Base-by-base conservation (phyloP, 2,329 filamentous ascomycete genomes). In the Ceratocystis cacaofunesta region DNA sequence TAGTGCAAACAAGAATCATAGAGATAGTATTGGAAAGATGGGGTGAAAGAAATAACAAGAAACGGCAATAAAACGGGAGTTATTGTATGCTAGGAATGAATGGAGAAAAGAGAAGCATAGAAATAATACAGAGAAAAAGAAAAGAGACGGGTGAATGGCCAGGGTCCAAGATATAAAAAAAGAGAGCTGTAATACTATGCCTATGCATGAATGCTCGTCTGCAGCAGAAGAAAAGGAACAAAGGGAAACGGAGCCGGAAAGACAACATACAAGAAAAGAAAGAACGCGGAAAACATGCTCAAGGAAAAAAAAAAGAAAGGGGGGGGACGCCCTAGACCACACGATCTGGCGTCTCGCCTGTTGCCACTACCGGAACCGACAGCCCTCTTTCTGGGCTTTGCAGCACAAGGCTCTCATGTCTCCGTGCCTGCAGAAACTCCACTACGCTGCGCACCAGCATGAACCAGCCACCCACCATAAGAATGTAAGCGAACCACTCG, bases 391-490 rank as follows among this genome's bases (percentile, higher is more conserved):
- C 92, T 0, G 94, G 94, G 73, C 90, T 96, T 74, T 95, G 92
- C 69, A 96, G 78, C 4, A 99, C 90, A 62, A 99, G 79, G 74
- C 94, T 89, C 77, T 99, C 94, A 73, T 97, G 94, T 72, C 90
- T 82, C 73, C 92, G 83, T 46, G 91, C 94, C 70, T 86, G 84
- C 68, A 97, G 77, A 73, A 94, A 99, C 73, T 97, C 92, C 71
- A 88, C 91, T 19, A 96, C 85, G n/a, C 91, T 87, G 75, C 92
- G 85, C 73, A 99, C 97, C 68, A 99, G 79, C 68, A 99, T 91
- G 72, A 97, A 97, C 94, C 94, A 99, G 4, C 94, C 94, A 1
- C 95, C 87, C 72, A 99, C 89, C 94, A 99, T 99, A 61, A 99
- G 76, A 17, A 89, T 79, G 71, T 97, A 99, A 10, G 91, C 89